Conservation (phyloP, 2,329 filamentous ascomycete species). For the Cytospora chrysosperma region DNA sequence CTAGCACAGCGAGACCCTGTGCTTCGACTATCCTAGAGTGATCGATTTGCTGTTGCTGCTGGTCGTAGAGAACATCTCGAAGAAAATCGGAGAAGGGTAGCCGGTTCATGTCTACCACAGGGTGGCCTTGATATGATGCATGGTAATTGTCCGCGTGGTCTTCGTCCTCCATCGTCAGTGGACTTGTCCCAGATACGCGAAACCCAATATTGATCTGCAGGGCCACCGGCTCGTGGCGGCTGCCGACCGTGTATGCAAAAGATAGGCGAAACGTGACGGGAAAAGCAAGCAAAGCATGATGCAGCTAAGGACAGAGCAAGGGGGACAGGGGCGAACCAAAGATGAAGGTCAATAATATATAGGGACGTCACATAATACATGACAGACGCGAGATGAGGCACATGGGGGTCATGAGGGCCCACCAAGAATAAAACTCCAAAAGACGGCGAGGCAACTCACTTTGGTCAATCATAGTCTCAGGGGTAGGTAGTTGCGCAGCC, state of each 20-base stretch:
- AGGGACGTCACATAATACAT: not conserved
- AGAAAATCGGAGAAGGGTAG: conserved; percentile 51
- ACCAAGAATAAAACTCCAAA: conserved; percentile 1
- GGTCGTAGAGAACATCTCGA: conserved; percentile 49
- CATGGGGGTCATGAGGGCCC: conserved; percentile 3
- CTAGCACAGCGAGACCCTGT: conserved; percentile 45
- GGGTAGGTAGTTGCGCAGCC: conserved; percentile 36
- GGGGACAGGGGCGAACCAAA: not conserved
- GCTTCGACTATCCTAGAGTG: conserved; percentile 37
- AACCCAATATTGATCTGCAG: not conserved
- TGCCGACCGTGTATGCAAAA: not conserved
- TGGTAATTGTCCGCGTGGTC: conserved; percentile 25
- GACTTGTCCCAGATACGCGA: not conserved
- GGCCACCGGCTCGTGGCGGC: not conserved
- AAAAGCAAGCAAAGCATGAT: not conserved
- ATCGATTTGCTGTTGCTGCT: conserved; percentile 31
- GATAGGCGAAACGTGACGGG: not conserved
- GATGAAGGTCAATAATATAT: not conserved
- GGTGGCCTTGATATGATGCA: conserved; percentile 20
- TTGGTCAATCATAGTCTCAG: conserved; percentile 35
- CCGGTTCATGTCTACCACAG: conserved; percentile 34
- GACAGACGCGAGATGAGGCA: not conserved
- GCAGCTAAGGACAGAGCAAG: not conserved
- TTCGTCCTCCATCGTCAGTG: conserved; percentile 20
- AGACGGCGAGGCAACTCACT: conserved; percentile 25